phyloP scores from a whole-genome alignment of 768 basidiomycete genomes.

The Hypholoma fasciculare region DNA sequence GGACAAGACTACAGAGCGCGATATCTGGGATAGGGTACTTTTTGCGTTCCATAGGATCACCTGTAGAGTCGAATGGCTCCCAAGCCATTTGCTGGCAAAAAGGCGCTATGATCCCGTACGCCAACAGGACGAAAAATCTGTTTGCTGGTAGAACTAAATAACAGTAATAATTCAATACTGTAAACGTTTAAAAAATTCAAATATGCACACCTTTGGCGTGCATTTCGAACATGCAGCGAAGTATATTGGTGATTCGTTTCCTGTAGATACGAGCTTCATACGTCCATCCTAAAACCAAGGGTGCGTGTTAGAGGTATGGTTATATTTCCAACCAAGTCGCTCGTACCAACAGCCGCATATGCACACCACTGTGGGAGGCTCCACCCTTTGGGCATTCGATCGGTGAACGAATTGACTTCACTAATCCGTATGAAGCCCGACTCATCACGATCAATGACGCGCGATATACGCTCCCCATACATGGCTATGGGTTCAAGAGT shows the following conservation, averaged over 20 bases:
- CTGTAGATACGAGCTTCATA: constrained; percentile 22
- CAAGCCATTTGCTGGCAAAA: constrained; percentile 4
- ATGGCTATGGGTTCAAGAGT: constrained; percentile 17
- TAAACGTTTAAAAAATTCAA: no score
- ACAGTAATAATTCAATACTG: no score
- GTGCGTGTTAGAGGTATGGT: no score
- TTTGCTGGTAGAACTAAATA: background rate
- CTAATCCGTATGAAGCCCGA: constrained; percentile 22
- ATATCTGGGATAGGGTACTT: background rate
- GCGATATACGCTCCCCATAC: constrained; percentile 11
- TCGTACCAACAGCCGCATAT: constrained; percentile 19
- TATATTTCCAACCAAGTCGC: no score
- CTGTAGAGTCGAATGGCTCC: background rate
- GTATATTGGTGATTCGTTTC: constrained; percentile 14
- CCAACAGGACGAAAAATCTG: background rate
- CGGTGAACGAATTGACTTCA: constrained; percentile 20
- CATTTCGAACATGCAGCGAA: constrained; percentile 12
- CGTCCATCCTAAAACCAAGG: constrained; percentile 19
- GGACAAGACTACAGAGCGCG: constrained; percentile 11
- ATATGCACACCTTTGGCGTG: constrained; percentile 19
- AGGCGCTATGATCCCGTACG: background rate
- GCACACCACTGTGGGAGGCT: constrained; percentile 23
- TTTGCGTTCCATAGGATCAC: background rate
- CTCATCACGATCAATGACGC: constrained; percentile 17
- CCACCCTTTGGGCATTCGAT: constrained; percentile 18